Percentiles rank a stretch among this genome's conserved stretches.
Evolutionary conservation across 768 basidiomycete species (phyloP).

Genomic region (Lactarius akahatsu): DNA sequence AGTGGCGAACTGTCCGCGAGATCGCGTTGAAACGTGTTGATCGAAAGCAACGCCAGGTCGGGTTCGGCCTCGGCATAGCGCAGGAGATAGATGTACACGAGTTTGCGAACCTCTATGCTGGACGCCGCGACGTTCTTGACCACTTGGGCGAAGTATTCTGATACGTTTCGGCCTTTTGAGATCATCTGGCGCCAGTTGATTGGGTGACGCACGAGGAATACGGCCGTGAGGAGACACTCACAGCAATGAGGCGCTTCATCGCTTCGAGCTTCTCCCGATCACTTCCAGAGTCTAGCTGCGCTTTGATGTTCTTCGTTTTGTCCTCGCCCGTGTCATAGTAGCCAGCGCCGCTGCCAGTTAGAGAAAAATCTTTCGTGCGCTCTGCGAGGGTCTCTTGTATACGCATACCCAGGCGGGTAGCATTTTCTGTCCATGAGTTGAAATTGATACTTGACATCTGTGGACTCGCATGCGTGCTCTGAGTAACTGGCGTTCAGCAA

Average conservation of each 20-base stretch:
- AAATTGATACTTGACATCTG: constrained; percentile 36
- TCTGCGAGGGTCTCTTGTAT: constrained; percentile 83
- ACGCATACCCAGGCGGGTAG: constrained; percentile 76
- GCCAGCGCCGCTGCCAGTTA: constrained; percentile 53
- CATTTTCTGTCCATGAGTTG: constrained; percentile 70
- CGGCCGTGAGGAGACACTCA: constrained; percentile 43
- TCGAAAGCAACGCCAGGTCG: constrained; percentile 90
- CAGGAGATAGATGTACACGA: constrained; percentile 96
- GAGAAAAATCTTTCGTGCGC: constrained; percentile 68
- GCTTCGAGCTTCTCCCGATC: constrained; percentile 93
- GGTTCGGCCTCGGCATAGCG: constrained; percentile 93
- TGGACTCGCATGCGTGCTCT: constrained; percentile 8
- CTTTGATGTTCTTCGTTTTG: constrained; percentile 76
- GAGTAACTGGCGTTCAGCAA: neutral
- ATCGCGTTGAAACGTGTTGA: constrained; percentile 99
- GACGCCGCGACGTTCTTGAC: constrained; percentile 95
- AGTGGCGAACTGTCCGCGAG: constrained; percentile 88
- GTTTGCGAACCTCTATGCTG: constrained; percentile 91
- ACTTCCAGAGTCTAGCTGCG: constrained; percentile 83
- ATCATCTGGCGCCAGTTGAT: constrained; percentile 61
- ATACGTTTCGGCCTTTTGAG: constrained; percentile 87
- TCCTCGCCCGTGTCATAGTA: constrained; percentile 77
- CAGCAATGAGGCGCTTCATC: constrained; percentile 92
- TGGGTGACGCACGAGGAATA: constrained; percentile 4
- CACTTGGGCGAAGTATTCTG: constrained; percentile 93